These are phyloP conservation scores for Lithocarpus polystachyus DNA, from an alignment of 306 rosid species.

Conservation along the genomic window DNA sequence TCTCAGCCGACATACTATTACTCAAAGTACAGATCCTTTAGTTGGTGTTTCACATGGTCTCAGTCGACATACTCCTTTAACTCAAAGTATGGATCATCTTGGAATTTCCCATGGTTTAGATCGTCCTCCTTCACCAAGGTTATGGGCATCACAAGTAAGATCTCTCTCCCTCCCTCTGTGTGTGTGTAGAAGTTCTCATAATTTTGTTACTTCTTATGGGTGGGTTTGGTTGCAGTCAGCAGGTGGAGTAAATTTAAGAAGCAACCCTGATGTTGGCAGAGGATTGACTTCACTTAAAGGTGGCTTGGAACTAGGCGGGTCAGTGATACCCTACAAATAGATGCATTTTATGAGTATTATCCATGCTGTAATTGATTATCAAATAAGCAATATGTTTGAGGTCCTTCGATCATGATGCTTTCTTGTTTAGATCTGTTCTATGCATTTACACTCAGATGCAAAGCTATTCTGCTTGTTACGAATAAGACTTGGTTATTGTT, in stretches of 20 bases:
- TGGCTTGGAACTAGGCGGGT: constrained; percentile 86
- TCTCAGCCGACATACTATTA: constrained; percentile 33
- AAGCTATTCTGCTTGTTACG: not conserved
- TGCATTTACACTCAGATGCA: not conserved
- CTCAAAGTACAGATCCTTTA: constrained; percentile 12
- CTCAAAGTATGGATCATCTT: constrained; percentile 61
- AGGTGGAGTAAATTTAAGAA: constrained; percentile 58
- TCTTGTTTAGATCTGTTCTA: not conserved
- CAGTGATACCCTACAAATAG: constrained; percentile 26
- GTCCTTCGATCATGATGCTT: not conserved
- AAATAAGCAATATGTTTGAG: not conserved
- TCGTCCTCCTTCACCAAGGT: constrained; percentile 64
- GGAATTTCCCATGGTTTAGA: constrained; percentile 57
- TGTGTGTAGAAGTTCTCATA: not conserved
- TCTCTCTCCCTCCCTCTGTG: constrained; percentile 22
- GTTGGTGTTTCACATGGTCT: constrained; percentile 44
- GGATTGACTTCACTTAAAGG: constrained; percentile 60
- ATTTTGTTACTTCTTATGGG: constrained; percentile 8
- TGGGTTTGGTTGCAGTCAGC: constrained; percentile 47
- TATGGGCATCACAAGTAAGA: constrained; percentile 65
- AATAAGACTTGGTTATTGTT: not conserved
- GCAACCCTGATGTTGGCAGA: constrained; percentile 52
- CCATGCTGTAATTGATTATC: constrained; percentile 17
- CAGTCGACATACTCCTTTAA: constrained; percentile 36
- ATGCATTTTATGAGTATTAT: constrained; percentile 11